Evolutionary conservation across 2,329 filamentous ascomycete genomes (phyloP).

Genomic region (Akanthomyces uredinophilus): DNA sequence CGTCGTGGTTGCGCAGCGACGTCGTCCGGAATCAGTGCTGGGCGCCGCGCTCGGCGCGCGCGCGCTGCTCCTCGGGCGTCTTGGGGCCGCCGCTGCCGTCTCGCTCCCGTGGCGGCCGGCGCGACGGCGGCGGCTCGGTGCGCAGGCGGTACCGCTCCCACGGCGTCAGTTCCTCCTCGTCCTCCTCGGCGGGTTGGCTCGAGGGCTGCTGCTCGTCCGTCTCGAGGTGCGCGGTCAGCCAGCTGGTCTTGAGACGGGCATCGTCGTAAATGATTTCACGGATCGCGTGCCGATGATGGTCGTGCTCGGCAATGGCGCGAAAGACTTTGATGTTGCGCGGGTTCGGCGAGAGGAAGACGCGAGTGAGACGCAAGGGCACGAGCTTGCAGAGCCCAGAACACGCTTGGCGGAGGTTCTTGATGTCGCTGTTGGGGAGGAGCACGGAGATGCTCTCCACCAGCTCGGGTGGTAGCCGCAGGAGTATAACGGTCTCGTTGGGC

Average conservation of each 20-base stretch:
- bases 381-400: not conserved
- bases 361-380: constrained; percentile 12
- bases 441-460: not conserved
- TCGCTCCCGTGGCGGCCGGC: not conserved
- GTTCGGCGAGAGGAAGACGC: constrained; percentile 37
- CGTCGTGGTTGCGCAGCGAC: not conserved
- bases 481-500: not conserved
- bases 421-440: not conserved
- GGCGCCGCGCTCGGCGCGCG: not conserved
- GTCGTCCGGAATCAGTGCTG: not conserved
- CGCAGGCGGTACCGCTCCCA: not conserved
- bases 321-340: constrained; percentile 32
- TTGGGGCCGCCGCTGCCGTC: not conserved
- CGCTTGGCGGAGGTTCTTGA: not conserved
- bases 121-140: not conserved
- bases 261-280: constrained; percentile 38
- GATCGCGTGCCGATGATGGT: constrained; percentile 26
- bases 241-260: constrained; percentile 11
- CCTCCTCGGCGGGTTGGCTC: too few species aligned
- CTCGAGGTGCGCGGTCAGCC: not conserved
- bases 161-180: not conserved
- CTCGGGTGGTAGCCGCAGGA: not conserved
- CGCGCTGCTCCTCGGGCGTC: not conserved
- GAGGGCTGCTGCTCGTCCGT: not conserved
- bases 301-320: constrained; percentile 31